Evolutionary conservation across 495 filamentous ascomycete genomes (phyloP).

Genomic region (Penicillium psychrofluorescens): DNA sequence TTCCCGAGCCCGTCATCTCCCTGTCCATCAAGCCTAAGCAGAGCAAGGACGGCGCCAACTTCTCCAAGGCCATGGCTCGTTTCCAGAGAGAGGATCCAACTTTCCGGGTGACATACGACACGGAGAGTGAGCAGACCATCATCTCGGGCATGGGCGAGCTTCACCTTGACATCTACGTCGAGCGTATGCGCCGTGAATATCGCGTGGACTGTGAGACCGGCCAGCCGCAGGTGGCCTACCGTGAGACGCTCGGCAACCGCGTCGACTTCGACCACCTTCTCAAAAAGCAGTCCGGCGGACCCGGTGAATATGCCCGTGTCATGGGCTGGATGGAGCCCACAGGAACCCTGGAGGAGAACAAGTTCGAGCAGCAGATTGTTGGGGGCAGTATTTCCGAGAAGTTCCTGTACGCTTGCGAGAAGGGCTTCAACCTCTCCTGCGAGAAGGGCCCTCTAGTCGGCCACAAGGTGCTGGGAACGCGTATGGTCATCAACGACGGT

Average conservation of each 20-base stretch:
- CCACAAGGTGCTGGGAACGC: constrained; percentile 83
- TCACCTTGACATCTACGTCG: constrained; percentile 95
- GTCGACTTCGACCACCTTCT: constrained; percentile 87
- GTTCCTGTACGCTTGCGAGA: constrained; percentile 91
- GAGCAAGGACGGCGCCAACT: constrained; percentile 86
- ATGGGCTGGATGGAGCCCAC: constrained; percentile 90
- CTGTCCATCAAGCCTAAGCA: constrained; percentile 96
- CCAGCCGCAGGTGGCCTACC: constrained; percentile 94
- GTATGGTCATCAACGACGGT: constrained; percentile 93
- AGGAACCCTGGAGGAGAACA: constrained; percentile 60
- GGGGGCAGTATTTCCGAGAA: constrained; percentile 94
- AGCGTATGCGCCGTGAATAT: constrained; percentile 98
- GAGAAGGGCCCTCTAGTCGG: constrained; percentile 87
- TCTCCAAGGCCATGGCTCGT: constrained; percentile 96
- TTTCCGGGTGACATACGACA: constrained; percentile 88
- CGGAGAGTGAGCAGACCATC: constrained; percentile 88
- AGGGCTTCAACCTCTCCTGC: constrained; percentile 83
- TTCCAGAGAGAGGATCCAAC: constrained; percentile 99
- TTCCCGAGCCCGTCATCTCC: constrained; percentile 96
- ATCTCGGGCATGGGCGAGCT: constrained; percentile 99
- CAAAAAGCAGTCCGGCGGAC: constrained; percentile 93
- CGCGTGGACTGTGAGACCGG: constrained; percentile 92
- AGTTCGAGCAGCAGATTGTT: constrained; percentile 78
- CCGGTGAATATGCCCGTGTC: constrained; percentile 93
- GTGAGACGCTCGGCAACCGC: constrained; percentile 77